Evolutionary conservation across 78 protist genomes (phyloP).

Genomic region (Goniomonas avonlea): DNA sequence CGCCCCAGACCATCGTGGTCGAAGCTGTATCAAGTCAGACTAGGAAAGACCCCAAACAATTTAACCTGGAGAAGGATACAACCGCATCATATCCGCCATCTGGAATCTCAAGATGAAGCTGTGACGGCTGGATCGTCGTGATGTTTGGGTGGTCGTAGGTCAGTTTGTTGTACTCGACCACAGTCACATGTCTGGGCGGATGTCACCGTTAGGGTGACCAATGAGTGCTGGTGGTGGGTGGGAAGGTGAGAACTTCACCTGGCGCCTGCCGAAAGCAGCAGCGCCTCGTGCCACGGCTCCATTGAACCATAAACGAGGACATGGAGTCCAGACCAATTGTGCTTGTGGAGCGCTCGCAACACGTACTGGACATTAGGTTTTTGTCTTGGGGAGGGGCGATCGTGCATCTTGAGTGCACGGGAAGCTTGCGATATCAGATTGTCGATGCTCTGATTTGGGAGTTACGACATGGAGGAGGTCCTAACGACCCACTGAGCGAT

Average conservation of each 20-base stretch:
- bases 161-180: slow-evolving; percentile 23
- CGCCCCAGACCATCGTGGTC: slow-evolving; percentile 57
- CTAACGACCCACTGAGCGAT: background rate
- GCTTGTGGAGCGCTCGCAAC: background rate
- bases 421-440: background rate
- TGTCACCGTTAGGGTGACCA: no score
- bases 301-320: slow-evolving; percentile 23
- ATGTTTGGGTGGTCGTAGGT: background rate
- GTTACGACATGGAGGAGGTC: background rate
- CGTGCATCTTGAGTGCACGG: background rate
- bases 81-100: no score
- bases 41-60: background rate
- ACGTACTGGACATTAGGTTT: background rate
- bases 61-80: no score
- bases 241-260: no score
- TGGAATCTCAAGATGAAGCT: no score
- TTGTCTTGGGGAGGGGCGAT: background rate
- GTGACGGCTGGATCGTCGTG: background rate
- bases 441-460: background rate
- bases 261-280: slow-evolving; percentile 13
- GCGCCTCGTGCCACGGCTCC: slow-evolving; percentile 25
- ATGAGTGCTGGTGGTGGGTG: no score
- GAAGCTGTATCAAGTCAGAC: background rate
- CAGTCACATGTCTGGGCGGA: background rate
- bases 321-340: background rate